Conservation (phyloP, 441 rosid species). For the Pelargonium australe region DNA sequence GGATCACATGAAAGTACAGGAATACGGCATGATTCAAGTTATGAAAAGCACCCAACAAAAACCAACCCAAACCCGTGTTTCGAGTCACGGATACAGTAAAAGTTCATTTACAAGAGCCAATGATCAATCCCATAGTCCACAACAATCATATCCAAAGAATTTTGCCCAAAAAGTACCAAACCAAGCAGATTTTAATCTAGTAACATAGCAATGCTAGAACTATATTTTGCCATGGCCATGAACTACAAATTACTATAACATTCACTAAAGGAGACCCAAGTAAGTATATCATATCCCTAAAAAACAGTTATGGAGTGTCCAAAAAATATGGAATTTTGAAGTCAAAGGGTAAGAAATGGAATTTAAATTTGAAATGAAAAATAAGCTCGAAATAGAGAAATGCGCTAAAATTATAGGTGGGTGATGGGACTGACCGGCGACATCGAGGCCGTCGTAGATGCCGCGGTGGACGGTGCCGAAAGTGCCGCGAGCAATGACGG, state of each 20-base stretch:
- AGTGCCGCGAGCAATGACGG: constrained; percentile 89
- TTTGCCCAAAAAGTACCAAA: constrained; percentile 2
- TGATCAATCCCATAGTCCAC: constrained; percentile 19
- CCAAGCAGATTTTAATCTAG: background rate
- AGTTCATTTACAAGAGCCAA: constrained; percentile 26
- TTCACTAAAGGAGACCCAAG: too few relatives aligned
- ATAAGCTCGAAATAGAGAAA: background rate
- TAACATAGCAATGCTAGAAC: background rate
- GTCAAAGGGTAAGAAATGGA: background rate
- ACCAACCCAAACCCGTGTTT: constrained; percentile 40
- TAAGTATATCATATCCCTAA: too few relatives aligned
- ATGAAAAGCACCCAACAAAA: constrained; percentile 29
- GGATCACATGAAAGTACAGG: constrained; percentile 45
- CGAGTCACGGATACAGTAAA: constrained; percentile 46
- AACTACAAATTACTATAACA: background rate
- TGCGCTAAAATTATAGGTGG: constrained; percentile 6
- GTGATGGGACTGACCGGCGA: constrained; percentile 58
- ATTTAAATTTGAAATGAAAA: background rate
- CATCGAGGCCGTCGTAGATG: constrained; percentile 72
- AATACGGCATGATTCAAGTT: constrained; percentile 23
- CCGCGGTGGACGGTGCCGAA: constrained; percentile 98
- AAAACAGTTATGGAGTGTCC: too few relatives aligned
- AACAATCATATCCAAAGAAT: constrained; percentile 18
- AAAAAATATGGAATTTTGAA: too few relatives aligned
- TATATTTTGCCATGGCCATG: background rate